Evolutionary conservation across 1,139 yeast genomes (phyloP), one percentile per base, ranked within the genome.

Genomic region (Taphrina confusa): DNA sequence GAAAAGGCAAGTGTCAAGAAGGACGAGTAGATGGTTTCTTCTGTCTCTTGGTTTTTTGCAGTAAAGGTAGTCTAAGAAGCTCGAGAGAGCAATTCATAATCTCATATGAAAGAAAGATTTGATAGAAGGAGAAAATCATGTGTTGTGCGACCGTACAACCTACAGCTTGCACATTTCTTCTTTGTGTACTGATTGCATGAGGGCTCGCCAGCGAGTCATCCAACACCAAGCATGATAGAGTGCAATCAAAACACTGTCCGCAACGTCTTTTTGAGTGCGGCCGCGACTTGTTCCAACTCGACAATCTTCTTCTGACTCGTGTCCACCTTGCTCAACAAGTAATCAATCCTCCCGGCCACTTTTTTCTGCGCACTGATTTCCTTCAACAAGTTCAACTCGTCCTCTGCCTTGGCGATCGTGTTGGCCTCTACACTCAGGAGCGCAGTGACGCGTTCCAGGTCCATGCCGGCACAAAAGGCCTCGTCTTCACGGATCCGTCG

Each of bases 1-100:
- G 97, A 91, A 78, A 81, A 90, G 65, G 97, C 82, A 64, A 97
- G 96, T 72, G 97, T 97, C 73, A 79, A 86, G 74, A 90, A 90
- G 80, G 89, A 85, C 74, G 96, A 90, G 72, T 89, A 84, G 75
- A 62, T 34, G 75, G 61, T 75, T 64, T 12, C 27, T 5, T 12
- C 8, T 9, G 45, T 18, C 14, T 9, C 8, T 22, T 18, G 45
- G 11, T 36, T n/a, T n/a, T n/a, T n/a, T n/a, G n/a, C n/a, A n/a
- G n/a, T n/a, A n/a, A n/a, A n/a, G n/a, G n/a, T n/a, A n/a, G n/a
- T n/a, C n/a, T n/a, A n/a, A n/a, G n/a, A n/a, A n/a, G n/a, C n/a
- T n/a, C n/a, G n/a, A n/a, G n/a, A n/a, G n/a, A n/a, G n/a, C n/a
- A n/a, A n/a, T n/a, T n/a, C n/a, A n/a, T n/a, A n/a, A n/a, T n/a